Evolutionary conservation across 1,284 basidiomycete species (phyloP).

Genomic region (Singerocomus inundabilis): DNA sequence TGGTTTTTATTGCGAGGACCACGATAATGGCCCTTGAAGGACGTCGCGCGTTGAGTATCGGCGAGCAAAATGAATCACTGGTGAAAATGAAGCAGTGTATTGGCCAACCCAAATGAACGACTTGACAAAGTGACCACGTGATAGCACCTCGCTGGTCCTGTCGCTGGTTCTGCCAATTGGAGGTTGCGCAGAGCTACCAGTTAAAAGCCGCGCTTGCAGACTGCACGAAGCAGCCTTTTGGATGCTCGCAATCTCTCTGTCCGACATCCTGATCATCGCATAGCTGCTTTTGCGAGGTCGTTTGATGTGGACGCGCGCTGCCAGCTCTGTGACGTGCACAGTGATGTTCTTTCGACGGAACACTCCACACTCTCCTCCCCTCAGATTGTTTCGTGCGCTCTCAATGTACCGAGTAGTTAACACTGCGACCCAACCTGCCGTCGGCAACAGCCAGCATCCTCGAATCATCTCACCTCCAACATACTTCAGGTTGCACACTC

Average conservation of each 20-base stretch:
- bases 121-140: conserved; percentile 3
- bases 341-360: conserved; percentile 22
- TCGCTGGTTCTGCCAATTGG: too few species aligned
- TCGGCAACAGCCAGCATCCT: conserved; percentile 3
- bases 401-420: background rate
- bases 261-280: background rate
- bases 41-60: background rate
- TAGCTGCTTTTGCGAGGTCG: background rate
- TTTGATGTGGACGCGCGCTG: background rate
- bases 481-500: conserved; percentile 25
- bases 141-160: too few species aligned
- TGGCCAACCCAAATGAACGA: background rate
- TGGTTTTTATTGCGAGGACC: background rate
- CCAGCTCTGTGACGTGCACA: background rate
- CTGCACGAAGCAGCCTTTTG: background rate
- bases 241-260: conserved; percentile 4
- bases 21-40: background rate
- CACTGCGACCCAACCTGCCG: conserved; percentile 1
- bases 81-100: background rate
- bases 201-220: background rate
- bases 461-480: conserved; percentile 5
- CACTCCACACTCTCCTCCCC: background rate
- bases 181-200: too few species aligned
- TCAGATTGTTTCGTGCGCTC: conserved; percentile 5
- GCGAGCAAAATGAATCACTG: background rate